Evolutionary conservation across 129 eudicot genomes (phyloP), one percentile per base, ranked within the genome.

Genomic region (Smallanthus sonchifolius): DNA sequence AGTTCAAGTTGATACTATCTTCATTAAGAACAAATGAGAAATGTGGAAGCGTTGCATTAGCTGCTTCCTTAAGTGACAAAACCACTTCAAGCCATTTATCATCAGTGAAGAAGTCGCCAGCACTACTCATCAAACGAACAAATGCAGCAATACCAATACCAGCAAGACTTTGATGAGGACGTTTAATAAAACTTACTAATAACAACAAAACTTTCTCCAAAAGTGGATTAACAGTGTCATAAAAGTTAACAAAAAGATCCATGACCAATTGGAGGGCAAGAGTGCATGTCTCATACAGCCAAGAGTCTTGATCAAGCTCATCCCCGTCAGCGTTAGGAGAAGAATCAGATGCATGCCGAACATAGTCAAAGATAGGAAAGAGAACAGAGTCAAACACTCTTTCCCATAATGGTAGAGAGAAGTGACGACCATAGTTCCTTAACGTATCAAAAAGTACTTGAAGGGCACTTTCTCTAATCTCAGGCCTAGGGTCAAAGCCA

Each of bases 91-190:
- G 82, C 99, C 99, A 95, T 62, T 91, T 88, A 30, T 91, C 99
- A 70, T 88, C 99, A 28, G 99, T 80, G 34, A 95, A 95, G 51
- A 86, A 82, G 16, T 88, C 86, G 39, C 99, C 99, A 67, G 97
- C 91, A 87, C 91, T 91, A 79, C 92, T 91, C 85, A 95, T 84
- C 77, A 95, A 79, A 56, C 97, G 96, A 64, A 91, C 97, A 84
- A 88, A 95, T 36, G 99, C 99, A 76, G 97, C 97, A 72, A 95
- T 87, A 65, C 99, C 99, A 71, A 95, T 95, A 39, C 99, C 97
- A 73, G 97, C 99, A 76, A 95, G 94, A 75, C 97, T 95, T 69
- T 95, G 97, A 79, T 95, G 99, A 62, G 99, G 99, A 67, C 97
- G 90, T 69, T 88, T 95, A 65, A 91, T 91, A 70, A 95, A 91